Evolutionary conservation across 2,329 filamentous ascomycete species (phyloP).

Genomic region (Ophiostoma tasmaniense): DNA sequence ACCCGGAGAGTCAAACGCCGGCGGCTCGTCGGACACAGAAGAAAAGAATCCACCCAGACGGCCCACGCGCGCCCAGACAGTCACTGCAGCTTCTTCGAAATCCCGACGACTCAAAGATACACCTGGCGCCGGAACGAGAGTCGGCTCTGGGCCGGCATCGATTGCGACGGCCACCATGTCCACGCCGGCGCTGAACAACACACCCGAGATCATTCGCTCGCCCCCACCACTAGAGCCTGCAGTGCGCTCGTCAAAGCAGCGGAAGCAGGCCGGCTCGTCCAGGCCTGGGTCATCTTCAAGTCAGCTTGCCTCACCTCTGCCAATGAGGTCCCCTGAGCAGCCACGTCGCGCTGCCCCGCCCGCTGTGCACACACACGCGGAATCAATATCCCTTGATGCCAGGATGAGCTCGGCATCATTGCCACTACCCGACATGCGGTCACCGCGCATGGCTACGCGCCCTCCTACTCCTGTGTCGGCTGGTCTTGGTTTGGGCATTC

Average conservation of each 20-base stretch:
- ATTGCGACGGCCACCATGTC: slow-evolving; percentile 7
- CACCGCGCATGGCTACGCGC: slow-evolving; percentile 43
- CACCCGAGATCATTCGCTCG: slow-evolving; percentile 15
- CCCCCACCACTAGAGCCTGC: slow-evolving; percentile 7
- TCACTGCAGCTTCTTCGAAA: slow-evolving; percentile 42
- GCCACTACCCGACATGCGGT: slow-evolving; percentile 53
- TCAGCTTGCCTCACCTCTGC: slow-evolving; percentile 33
- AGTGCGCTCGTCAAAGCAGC: slow-evolving; percentile 12
- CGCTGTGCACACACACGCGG: slow-evolving; percentile 42
- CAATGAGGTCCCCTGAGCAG: background rate
- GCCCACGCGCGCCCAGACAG: slow-evolving; percentile 61
- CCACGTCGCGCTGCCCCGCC: background rate
- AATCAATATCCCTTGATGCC: slow-evolving; percentile 38
- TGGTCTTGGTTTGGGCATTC: slow-evolving; percentile 30
- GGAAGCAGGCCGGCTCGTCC: slow-evolving; percentile 14
- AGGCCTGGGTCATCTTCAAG: slow-evolving; percentile 21
- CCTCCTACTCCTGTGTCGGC: slow-evolving; percentile 52
- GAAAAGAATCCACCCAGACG: slow-evolving; percentile 31
- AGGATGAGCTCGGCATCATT: slow-evolving; percentile 60
- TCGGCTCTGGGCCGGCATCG: background rate
- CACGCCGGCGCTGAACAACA: slow-evolving; percentile 19
- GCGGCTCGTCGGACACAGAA: slow-evolving; percentile 14
- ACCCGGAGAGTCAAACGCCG: slow-evolving; percentile 42
- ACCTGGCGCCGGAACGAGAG: slow-evolving; percentile 18
- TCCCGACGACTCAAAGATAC: slow-evolving; percentile 41